These are phyloP conservation scores for Echria macrotheca DNA, from an alignment of 495 filamentous ascomycete species.

Conservation along the genomic window DNA sequence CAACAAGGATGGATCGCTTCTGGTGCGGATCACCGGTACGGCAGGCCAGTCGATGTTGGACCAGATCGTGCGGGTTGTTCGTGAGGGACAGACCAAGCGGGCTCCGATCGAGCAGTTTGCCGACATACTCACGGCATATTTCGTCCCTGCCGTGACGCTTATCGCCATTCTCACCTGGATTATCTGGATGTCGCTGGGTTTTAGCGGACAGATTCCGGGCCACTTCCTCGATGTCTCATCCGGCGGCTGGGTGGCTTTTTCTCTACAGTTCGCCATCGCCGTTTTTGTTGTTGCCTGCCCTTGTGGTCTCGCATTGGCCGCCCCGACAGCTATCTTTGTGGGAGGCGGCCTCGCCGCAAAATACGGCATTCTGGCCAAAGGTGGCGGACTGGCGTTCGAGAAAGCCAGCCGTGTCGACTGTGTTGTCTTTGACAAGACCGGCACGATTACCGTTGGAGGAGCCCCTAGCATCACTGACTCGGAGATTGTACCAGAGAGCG, in stretches of 20 bases:
- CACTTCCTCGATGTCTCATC: slow-evolving; percentile 62
- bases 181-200: slow-evolving; percentile 73
- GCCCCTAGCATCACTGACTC: slow-evolving; percentile 74
- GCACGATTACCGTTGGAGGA: slow-evolving; percentile 82
- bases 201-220: slow-evolving; percentile 58
- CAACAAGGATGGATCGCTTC: slow-evolving; percentile 68
- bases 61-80: slow-evolving; percentile 81
- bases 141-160: slow-evolving; percentile 79
- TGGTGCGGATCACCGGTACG: slow-evolving; percentile 62
- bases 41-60: slow-evolving; percentile 85
- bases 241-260: slow-evolving; percentile 83
- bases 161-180: slow-evolving; percentile 79
- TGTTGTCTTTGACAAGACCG: slow-evolving; percentile 95
- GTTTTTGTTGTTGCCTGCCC: slow-evolving; percentile 96
- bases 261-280: slow-evolving; percentile 85
- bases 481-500: slow-evolving; percentile 35
- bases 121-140: slow-evolving; percentile 78
- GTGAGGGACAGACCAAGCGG: slow-evolving; percentile 82
- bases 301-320: slow-evolving; percentile 86
- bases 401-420: slow-evolving; percentile 81
- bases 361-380: slow-evolving; percentile 85
- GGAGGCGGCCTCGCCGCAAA: slow-evolving; percentile 83
- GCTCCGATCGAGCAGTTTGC: slow-evolving; percentile 85
- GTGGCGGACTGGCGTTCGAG: slow-evolving; percentile 94
- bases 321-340: slow-evolving; percentile 90